A percentile compares a stretch with the other conserved stretches of the same genome.
phyloP scores from a whole-genome alignment of 2,329 filamentous ascomycete genomes.

The Clonostachys solani region DNA sequence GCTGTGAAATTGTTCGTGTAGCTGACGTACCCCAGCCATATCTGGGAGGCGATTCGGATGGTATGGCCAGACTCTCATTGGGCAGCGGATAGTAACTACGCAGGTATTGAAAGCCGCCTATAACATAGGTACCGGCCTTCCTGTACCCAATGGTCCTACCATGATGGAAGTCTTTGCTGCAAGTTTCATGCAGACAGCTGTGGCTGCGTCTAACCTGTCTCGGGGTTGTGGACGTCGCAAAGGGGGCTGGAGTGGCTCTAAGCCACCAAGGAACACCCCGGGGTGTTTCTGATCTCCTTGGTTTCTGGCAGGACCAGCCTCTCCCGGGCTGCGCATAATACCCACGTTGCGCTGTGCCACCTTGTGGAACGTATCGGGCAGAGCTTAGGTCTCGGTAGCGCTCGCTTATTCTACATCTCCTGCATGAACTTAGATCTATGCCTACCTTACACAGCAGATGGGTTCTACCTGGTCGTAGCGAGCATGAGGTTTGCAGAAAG shows the following conservation, averaged over 20 bases:
- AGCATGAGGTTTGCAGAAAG: too few species aligned
- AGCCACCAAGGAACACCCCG: neutral
- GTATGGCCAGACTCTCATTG: conserved; percentile 91
- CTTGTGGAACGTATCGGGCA: too few species aligned
- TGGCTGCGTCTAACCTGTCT: neutral
- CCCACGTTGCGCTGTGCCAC: neutral
- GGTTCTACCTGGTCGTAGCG: too few species aligned
- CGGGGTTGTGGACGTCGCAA: neutral
- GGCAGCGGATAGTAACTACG: conserved; percentile 67
- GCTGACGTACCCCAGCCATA: conserved; percentile 57
- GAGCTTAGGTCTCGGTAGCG: too few species aligned
- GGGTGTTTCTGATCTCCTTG: neutral
- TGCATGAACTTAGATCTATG: too few species aligned
- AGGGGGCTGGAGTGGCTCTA: neutral
- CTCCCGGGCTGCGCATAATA: neutral
- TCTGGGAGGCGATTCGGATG: conserved; percentile 87
- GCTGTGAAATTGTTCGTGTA: neutral
- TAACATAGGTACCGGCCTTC: conserved; percentile 30
- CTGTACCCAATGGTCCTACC: too few species aligned
- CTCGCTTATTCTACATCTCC: too few species aligned
- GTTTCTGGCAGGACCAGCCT: neutral
- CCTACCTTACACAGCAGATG: too few species aligned
- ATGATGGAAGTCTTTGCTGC: too few species aligned
- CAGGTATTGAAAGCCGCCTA: conserved; percentile 74
- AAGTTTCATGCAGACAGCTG: neutral